A percentile compares a stretch with the other conserved stretches of the same genome.
Evolutionary conservation across 2,329 filamentous ascomycete genomes (phyloP).

Genomic region (Chrysoporthe austroafricana): DNA sequence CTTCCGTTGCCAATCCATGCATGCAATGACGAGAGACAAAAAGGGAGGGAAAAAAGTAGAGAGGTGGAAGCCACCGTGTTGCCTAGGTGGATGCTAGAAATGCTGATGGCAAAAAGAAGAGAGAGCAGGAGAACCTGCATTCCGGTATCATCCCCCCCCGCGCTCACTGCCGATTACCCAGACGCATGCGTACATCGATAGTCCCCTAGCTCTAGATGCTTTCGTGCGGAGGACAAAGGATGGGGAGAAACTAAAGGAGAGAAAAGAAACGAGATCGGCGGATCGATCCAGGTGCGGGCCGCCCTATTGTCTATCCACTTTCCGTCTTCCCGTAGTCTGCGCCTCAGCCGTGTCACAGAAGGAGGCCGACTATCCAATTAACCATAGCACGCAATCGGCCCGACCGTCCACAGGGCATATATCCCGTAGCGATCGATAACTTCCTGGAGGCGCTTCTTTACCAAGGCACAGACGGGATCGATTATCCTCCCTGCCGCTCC

Average conservation of each 20-base stretch:
- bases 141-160: not conserved
- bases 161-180: not conserved
- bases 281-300: not conserved
- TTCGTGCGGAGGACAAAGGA: not conserved
- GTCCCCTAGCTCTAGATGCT: constrained; percentile 4
- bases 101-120: not conserved
- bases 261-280: not conserved
- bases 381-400: too few species aligned
- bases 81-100: not conserved
- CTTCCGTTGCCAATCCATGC: not conserved
- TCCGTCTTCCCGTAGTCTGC: not conserved
- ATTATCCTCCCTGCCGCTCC: not conserved
- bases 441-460: not conserved
- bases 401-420: not conserved
- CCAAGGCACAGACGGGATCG: not conserved
- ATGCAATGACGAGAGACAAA: not conserved
- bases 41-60: not conserved
- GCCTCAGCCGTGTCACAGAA: not conserved
- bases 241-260: not conserved
- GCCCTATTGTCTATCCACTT: not conserved
- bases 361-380: not conserved
- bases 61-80: not conserved
- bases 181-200: not conserved
- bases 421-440: too few species aligned
- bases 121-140: not conserved